Evolutionary conservation across 2,329 filamentous ascomycete species (phyloP).

Genomic region (Trichoderma atrobrunneum): DNA sequence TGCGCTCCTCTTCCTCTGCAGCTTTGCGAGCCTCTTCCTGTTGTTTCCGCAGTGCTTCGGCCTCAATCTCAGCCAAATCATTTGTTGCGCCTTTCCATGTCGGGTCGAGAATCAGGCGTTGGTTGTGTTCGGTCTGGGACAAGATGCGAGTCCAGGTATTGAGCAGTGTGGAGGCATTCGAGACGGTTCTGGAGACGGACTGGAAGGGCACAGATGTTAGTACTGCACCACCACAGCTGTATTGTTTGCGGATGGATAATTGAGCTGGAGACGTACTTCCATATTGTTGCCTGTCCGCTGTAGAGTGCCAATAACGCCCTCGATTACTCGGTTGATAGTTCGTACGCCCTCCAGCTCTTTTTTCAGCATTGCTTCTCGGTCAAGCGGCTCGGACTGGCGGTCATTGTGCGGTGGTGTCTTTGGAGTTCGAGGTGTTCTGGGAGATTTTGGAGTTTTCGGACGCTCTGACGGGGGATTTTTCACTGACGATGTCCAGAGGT

Average conservation of each 20-base stretch:
- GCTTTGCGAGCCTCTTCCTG: conserved; percentile 75
- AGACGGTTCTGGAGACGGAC: conserved; percentile 83
- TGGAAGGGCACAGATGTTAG: conserved; percentile 18
- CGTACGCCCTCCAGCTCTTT: conserved; percentile 80
- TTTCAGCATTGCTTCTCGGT: conserved; percentile 71
- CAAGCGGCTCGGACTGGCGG: conserved; percentile 46
- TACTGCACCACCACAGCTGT: not conserved
- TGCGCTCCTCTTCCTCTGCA: conserved; percentile 73
- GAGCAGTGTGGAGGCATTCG: conserved; percentile 81
- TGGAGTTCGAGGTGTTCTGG: conserved; percentile 49
- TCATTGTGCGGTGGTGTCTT: conserved; percentile 43
- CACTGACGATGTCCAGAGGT: conserved; percentile 47
- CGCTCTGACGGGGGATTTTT: conserved; percentile 32
- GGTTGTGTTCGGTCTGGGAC: conserved; percentile 96
- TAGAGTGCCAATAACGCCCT: conserved; percentile 70
- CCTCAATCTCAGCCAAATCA: conserved; percentile 83
- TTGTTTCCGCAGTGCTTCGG: conserved; percentile 69
- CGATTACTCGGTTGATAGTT: conserved; percentile 84
- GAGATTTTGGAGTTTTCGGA: conserved; percentile 40
- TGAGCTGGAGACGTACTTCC: conserved; percentile 50
- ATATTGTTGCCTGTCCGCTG: conserved; percentile 74
- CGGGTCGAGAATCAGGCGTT: conserved; percentile 83
- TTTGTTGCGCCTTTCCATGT: conserved; percentile 85
- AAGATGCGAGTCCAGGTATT: conserved; percentile 96
- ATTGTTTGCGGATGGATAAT: not conserved